Base-by-base conservation (phyloP, 2,329 filamentous ascomycete species). In the Ilyonectria sp. region DNA sequence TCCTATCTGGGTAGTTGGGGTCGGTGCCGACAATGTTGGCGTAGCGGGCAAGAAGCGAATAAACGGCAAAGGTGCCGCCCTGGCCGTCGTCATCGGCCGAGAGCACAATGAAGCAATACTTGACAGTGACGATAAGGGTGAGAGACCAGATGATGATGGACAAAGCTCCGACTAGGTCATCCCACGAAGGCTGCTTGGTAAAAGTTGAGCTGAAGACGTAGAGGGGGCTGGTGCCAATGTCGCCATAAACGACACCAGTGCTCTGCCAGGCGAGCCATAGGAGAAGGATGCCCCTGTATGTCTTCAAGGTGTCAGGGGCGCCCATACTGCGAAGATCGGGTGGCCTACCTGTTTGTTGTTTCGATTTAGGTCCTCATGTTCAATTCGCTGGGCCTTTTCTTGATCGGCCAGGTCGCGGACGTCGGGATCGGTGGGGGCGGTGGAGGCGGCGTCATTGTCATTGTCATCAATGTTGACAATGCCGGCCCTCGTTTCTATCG, bases 171-270 rank as follows among this genome's bases (percentile, higher is more conserved):
- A 92, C 82, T 3, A 93, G 82, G 71, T 92, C 88, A 23, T 87
- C 82, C 71, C 86, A 86, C 7, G 80, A 83, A 0, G 90, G 90
- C 17, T 85, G 79, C 3, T 81, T 79, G 29, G 84, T 82, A 74
- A 93, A 93, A 1, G 89, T 92, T n/a, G 88, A 90, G 19, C 90
- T 92, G 78, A 83, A 93, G 19, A 93, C 91, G 73, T 93, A 93
- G 19, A 93, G 86, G n/a, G 90, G 90, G 67, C 86, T 89, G 21
- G 84, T 86, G 63, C 90, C 91, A 74, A 92, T 92, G 71, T 93
- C 91, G 26, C 91, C 91, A 68, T 93, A 92, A 57, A 92, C 92
- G 46, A 91, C 89, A 57, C 91, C 90, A 33, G 86, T 87, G 3
- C 86, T 89, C 78, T 92, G 90, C 75, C 91, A 92, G 26, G 89